Conservation (phyloP, 768 basidiomycete species). For the Tubosaeta sp. region DNA sequence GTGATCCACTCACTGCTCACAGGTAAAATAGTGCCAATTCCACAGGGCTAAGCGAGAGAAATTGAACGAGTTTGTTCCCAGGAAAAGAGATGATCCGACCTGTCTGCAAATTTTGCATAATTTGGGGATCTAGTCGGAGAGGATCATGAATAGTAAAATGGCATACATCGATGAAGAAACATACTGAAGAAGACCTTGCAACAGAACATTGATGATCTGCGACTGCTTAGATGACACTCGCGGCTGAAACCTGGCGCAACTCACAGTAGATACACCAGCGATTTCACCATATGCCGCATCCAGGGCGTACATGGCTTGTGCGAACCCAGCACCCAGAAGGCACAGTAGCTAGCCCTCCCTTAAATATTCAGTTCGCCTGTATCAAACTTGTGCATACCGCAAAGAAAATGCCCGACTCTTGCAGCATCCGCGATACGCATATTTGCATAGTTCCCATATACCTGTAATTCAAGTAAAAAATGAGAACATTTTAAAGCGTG, state of each 20-base stretch:
- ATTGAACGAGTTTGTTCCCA: not conserved
- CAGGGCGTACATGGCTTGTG: constrained; percentile 82
- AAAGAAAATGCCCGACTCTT: constrained; percentile 91
- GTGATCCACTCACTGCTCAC: constrained; percentile 38
- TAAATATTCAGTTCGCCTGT: not conserved
- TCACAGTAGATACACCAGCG: constrained; percentile 48
- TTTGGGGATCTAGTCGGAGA: constrained; percentile 52
- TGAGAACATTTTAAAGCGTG: not conserved
- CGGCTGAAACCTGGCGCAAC: constrained; percentile 14
- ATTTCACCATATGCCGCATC: constrained; percentile 84
- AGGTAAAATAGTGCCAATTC: constrained; percentile 76
- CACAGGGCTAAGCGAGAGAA: constrained; percentile 35
- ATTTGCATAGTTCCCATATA: constrained; percentile 94
- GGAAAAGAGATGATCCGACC: constrained; percentile 30
- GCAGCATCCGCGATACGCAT: constrained; percentile 87
- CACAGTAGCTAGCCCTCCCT: constrained; percentile 59
- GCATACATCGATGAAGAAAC: not conserved
- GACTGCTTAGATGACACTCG: not conserved
- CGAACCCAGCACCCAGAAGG: constrained; percentile 79
- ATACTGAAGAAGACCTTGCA: constrained; percentile 81
- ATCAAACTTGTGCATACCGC: constrained; percentile 46
- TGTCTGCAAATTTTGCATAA: constrained; percentile 51
- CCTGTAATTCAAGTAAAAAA: constrained; percentile 31
- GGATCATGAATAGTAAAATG: not conserved
- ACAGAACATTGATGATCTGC: constrained; percentile 65